Base-by-base conservation (phyloP, 352 stramenopile species). In the Pythium aristosporum region DNA sequence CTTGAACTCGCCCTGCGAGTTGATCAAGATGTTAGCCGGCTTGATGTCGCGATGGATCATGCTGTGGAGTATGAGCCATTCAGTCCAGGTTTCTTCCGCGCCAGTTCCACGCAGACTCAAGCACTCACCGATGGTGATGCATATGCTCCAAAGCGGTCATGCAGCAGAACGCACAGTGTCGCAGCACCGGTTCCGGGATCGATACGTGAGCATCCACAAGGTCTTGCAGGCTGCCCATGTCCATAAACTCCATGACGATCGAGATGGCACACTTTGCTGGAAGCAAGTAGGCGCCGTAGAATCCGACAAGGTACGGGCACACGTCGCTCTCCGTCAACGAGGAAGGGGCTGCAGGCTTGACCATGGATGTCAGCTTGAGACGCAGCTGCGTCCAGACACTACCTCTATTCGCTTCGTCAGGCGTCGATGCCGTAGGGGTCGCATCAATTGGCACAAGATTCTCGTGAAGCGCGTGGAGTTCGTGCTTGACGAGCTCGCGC, bases 211-310 rank as follows among this genome's bases (percentile, higher is more conserved):
- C 68, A n/a, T 88, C 75, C 9, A 91, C 56, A 2, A 91, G 66
- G 34, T 93, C 83, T 56, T 97, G 87, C 0, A 97, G 66, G 42
- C 85, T 96, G 18, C 91, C 91, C 59, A 89, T 85, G 50, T 97
- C 85, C 91, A 98, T 98, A 46, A 96, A 97, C 64, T 98, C 91
- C 79, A 97, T 93, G 43, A 96, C 89, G 23, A 98, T 89, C 25
- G 77, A 91, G 30, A 97, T 76, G 0, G 76, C 83, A 25, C 84
- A 82, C 51, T 88, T 81, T 0, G 86, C 68, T 9, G 85, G 78
- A 23, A 86, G 89, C 9, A 90, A 64, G 60, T 93, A 98, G 9
- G 88, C 91, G 18, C 92, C 90, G 52, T 96, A 94, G 65, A 97
- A 97, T 2, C 75, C 73, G n/a, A 97, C 87, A 5, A 96, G 73